Percentiles rank a stretch among this genome's conserved stretches.
These are phyloP conservation scores for Yamadazyma friedrichii DNA, from an alignment of 1,139 yeast genomes.

Conservation along the genomic window DNA sequence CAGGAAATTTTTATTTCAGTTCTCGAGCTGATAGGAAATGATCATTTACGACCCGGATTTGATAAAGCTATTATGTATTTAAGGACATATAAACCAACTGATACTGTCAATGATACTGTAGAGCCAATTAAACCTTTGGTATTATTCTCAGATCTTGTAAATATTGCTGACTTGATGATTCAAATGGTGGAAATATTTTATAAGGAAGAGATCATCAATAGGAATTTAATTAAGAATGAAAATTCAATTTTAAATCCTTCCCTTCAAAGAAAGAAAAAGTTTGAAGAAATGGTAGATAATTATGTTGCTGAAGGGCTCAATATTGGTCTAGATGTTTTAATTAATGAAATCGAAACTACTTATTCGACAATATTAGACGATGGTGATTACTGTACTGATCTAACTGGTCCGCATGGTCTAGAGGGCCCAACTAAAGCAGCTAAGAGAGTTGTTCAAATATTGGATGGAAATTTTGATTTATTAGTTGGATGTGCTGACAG, in stretches of 20 bases:
- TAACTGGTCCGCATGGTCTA: neutral
- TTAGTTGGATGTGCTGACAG: constrained; percentile 85
- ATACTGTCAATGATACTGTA: constrained; percentile 11
- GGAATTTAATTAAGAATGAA: constrained; percentile 62
- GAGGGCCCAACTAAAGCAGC: constrained; percentile 75
- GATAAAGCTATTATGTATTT: constrained; percentile 72
- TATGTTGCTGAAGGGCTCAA: constrained; percentile 92
- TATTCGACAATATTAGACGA: constrained; percentile 17
- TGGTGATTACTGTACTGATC: constrained; percentile 10
- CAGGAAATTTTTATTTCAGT: constrained; percentile 68
- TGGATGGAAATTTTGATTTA: constrained; percentile 72
- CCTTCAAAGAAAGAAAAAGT: constrained; percentile 72
- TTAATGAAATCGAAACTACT: constrained; percentile 63
- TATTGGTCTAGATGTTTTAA: constrained; percentile 83
- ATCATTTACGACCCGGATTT: constrained; percentile 80
- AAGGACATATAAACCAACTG: constrained; percentile 63
- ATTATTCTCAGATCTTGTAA: constrained; percentile 84
- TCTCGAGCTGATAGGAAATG: constrained; percentile 61
- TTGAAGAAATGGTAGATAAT: constrained; percentile 80
- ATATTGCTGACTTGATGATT: constrained; percentile 87
- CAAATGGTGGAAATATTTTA: constrained; percentile 93
- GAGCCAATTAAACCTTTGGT: constrained; percentile 75
- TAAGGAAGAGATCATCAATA: constrained; percentile 73
- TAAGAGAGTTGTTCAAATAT: constrained; percentile 52
- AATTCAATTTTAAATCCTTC: constrained; percentile 79